Evolutionary conservation across 2,329 filamentous ascomycete species (phyloP).

Genomic region (Pezicula radicicola): DNA sequence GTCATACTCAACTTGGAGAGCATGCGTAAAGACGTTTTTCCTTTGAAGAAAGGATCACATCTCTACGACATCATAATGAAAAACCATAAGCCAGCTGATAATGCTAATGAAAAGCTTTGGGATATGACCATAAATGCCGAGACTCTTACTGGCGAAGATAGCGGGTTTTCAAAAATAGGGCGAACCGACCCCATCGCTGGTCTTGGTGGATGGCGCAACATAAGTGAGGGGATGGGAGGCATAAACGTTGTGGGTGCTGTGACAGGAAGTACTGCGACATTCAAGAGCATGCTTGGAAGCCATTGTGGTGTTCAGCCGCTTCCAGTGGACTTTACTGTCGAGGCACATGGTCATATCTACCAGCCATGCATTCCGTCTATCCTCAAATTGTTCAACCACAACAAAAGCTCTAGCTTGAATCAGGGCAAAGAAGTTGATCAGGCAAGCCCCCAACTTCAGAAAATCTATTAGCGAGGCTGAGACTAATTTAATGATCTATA

Average conservation of each 20-base stretch:
- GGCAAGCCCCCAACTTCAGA: too few species aligned
- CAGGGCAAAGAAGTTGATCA: too few species aligned
- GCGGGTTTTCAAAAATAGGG: constrained; percentile 23
- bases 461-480: too few species aligned
- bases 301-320: constrained; percentile 37
- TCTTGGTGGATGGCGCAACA: constrained; percentile 15
- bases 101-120: constrained; percentile 24
- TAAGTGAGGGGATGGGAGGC: constrained; percentile 27
- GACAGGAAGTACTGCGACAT: constrained; percentile 34
- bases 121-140: constrained; percentile 29
- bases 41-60: constrained; percentile 30
- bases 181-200: background rate
- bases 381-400: constrained; percentile 32
- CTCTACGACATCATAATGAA: constrained; percentile 31
- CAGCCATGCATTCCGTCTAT: constrained; percentile 37
- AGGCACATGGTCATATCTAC: constrained; percentile 32
- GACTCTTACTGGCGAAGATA: constrained; percentile 32
- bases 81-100: constrained; percentile 20
- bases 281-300: constrained; percentile 35
- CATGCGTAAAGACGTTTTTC: constrained; percentile 37
- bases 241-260: constrained; percentile 34
- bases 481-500: too few species aligned
- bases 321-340: constrained; percentile 36
- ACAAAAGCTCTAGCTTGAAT: constrained; percentile 12
- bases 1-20: constrained; percentile 36